Base-by-base conservation (phyloP, 768 basidiomycete species). In the Galerina marginata region DNA sequence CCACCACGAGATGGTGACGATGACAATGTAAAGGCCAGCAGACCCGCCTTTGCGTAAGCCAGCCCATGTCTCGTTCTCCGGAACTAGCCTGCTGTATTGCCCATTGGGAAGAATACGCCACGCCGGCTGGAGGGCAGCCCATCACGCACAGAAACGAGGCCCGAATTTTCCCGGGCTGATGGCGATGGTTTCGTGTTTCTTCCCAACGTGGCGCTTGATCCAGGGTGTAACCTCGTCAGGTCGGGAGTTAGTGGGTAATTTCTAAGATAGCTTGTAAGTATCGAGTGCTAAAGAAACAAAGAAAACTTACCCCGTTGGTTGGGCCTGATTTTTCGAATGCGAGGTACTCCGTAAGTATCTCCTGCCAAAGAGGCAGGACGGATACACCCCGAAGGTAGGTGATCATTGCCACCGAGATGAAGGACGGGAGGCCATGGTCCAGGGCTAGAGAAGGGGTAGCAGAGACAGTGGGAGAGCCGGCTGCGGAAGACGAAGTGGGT, bases 1-100 rank as follows among this genome's bases (percentile, higher is more conserved):
- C 56, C 56, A 58, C 56, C 56, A 58, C 6, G 56, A 58, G 3
- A 58, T n/a, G 0, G 46, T 11, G 46, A 58, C 49, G 25, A 58
- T 20, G 12, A 58, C 36, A n/a, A 58, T 39, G 38, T 48, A 49
- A 14, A 58, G 10, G 46, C 56, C 56, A 36, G 56, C 56, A 1
- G 46, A 38, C 7, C 56, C 56, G 3, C 56, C 56, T 42, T 58
- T 58, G 15, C 46, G 16, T 10, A 58, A 23, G 2, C 15, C 14
- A 11, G 4, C 15, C 56, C 56, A 58, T 2, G 20, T 50, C 38
- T 58, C 46, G 4, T 9, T n/a, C 6, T 20, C 16, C 6, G 36
- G 47, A 12, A 42, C 25, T 0, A 49, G 6, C 11, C 26, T 9
- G 2, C n/a, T 12, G 9, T 20, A 49, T 15, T 4, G 23, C 6